Evolutionary conservation across 768 basidiomycete species (phyloP), one percentile per base, ranked within the genome.

Genomic region (Cyclocybe cylindracea): DNA sequence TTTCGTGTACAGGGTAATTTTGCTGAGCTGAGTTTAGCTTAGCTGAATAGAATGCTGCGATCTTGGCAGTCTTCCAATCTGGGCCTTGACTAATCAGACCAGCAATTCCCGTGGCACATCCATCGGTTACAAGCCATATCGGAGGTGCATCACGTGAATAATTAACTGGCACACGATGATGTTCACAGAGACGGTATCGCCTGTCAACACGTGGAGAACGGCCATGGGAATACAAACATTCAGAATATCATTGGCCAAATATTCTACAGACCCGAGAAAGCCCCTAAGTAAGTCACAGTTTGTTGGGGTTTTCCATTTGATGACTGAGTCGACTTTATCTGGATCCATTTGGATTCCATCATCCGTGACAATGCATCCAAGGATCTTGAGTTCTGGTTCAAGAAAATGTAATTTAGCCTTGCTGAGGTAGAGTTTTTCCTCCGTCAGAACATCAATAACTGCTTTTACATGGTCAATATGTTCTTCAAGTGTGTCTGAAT

Each of bases 301-400:
- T 0, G 68, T 71, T 0, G 72, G 72, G 0, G 55, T 57, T 37
- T 70, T 70, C 71, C 70, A 74, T 13, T 69, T 68, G 0, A 63
- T 0, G 0, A 78, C 61, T 0, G 54, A 47, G 31, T 77, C 70
- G 0, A 80, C 74, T 39, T 79, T 80, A 14, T 71, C 56, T 0
- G 74, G 73, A 35, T 79, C 75, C 73, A 78, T 78, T 0, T 44
- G 44, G 16, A 80, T 76, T 0, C 77, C 75, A 0, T 68, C n/a
- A 13, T 71, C 62, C 18, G 69, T 65, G 1, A 80, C 50, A 2
- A 67, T 19, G 7, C 51, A 50, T 9, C 61, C 61, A 5, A 62
- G 34, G 4, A 74, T 44, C 19, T 71, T 67, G 14, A 74, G 32
- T 33, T 65, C 60, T 0, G 46, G 6, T 0, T 51, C 53, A 0